These are phyloP conservation scores for Zostera marina DNA, from an alignment of 116 monocot species.

Conservation along the genomic window DNA sequence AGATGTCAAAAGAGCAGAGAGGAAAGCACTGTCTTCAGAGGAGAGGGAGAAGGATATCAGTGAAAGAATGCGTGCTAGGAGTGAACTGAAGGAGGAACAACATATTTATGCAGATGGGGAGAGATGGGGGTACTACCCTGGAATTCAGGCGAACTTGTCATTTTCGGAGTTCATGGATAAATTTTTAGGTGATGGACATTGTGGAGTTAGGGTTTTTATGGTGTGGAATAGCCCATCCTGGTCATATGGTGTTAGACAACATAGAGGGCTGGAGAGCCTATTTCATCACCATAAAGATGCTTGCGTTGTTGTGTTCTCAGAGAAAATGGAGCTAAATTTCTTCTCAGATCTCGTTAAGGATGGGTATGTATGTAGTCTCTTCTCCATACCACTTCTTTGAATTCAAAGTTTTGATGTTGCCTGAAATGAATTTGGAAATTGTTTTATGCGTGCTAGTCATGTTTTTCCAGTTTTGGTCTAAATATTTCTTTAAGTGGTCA, in stretches of 20 bases:
- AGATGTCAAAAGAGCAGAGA: constrained; percentile 7
- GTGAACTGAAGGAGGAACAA: neutral
- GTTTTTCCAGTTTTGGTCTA: no score
- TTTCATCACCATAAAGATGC: constrained; percentile 64
- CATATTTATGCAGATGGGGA: constrained; percentile 15
- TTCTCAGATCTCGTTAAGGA: constrained; percentile 69
- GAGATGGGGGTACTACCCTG: constrained; percentile 71
- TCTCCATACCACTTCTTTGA: neutral
- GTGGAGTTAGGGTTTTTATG: constrained; percentile 71
- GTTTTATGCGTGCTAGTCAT: no score
- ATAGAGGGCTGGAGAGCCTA: constrained; percentile 75
- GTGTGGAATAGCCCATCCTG: constrained; percentile 90
- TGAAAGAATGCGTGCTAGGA: neutral
- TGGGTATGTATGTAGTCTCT: constrained; percentile 61
- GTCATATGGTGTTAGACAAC: constrained; percentile 65
- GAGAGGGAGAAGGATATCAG: neutral
- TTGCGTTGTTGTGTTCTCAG: constrained; percentile 68
- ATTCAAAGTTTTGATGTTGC: neutral
- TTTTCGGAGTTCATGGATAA: constrained; percentile 61
- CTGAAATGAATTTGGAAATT: neutral
- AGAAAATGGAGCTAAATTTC: constrained; percentile 78
- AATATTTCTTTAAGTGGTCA: no score
- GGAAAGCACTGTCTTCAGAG: constrained; percentile 19
- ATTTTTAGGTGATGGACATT: constrained; percentile 29
- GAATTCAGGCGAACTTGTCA: constrained; percentile 28